phyloP scores from a whole-genome alignment of 1,284 basidiomycete genomes.

The Rhodotorula sp. region DNA sequence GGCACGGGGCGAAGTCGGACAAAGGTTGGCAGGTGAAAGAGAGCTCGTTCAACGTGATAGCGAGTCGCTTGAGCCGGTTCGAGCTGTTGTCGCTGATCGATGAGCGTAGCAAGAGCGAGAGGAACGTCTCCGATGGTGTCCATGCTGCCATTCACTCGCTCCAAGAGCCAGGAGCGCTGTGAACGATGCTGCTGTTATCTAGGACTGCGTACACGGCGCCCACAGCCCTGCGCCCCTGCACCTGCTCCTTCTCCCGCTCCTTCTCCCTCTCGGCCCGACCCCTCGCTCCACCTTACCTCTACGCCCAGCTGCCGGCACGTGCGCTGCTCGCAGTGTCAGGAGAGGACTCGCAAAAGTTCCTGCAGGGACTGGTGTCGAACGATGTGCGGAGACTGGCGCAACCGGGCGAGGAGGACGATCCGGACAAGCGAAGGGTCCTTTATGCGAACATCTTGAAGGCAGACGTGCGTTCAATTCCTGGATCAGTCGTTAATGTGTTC shows the following conservation, averaged over 20 bases:
- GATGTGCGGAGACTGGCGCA: constrained; percentile 49
- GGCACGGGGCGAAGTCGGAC: background rate
- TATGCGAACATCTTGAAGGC: constrained; percentile 84
- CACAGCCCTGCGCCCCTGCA: too few species aligned
- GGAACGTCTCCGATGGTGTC: too few species aligned
- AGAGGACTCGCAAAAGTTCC: constrained; percentile 75
- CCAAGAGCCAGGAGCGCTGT: too few species aligned
- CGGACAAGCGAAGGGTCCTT: constrained; percentile 55
- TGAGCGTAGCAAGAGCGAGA: too few species aligned
- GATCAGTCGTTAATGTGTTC: background rate
- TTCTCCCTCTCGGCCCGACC: background rate
- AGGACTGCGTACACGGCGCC: background rate
- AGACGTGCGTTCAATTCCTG: constrained; percentile 59
- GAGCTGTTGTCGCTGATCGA: too few species aligned
- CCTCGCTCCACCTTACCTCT: constrained; percentile 19
- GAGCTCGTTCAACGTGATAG: background rate
- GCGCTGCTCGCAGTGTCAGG: constrained; percentile 64
- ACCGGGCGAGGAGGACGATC: constrained; percentile 49
- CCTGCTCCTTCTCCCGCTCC: background rate
- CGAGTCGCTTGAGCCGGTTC: too few species aligned
- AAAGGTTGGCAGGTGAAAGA: background rate
- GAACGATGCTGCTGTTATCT: background rate
- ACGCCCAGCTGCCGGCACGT: constrained; percentile 22
- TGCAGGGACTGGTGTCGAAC: constrained; percentile 79
- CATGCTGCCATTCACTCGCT: too few species aligned